Conservation (phyloP, 2,329 filamentous ascomycete species). For the Fusarium torulosum region DNA sequence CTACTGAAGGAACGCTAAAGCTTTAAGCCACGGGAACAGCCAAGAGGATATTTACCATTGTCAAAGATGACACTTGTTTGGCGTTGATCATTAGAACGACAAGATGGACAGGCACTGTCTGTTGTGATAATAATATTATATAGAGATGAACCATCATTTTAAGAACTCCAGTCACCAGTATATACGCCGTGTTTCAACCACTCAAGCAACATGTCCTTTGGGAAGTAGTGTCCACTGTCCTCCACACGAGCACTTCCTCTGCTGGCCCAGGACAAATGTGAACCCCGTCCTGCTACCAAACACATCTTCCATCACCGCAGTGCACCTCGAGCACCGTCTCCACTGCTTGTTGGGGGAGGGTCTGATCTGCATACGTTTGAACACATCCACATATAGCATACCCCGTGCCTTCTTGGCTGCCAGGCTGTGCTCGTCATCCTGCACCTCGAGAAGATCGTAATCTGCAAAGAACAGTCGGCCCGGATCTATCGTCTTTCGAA, state of each 20-base stretch:
- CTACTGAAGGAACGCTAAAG: neutral
- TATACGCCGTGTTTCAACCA: slow-evolving; percentile 7
- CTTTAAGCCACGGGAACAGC: neutral
- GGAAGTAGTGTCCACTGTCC: slow-evolving; percentile 65
- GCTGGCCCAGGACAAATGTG: slow-evolving; percentile 66
- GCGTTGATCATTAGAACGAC: neutral
- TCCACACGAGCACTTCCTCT: slow-evolving; percentile 67
- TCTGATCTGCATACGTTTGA: slow-evolving; percentile 68
- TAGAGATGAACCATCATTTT: neutral
- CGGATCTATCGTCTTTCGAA: slow-evolving; percentile 72
- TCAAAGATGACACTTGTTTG: neutral
- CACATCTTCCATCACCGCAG: slow-evolving; percentile 74
- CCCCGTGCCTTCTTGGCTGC: slow-evolving; percentile 54
- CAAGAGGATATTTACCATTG: too few relatives aligned
- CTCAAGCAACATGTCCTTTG: slow-evolving; percentile 46
- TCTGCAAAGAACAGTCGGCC: slow-evolving; percentile 79
- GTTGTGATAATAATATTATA: neutral
- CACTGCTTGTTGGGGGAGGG: slow-evolving; percentile 48
- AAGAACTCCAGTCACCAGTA: neutral
- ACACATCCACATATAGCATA: slow-evolving; percentile 64
- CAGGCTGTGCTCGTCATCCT: slow-evolving; percentile 66
- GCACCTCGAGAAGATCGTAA: slow-evolving; percentile 75
- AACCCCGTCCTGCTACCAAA: slow-evolving; percentile 62
- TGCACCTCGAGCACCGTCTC: slow-evolving; percentile 67
- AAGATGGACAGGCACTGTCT: neutral